Evolutionary conservation across 352 stramenopile genomes (phyloP).

Genomic region (Phytophthora idaei): DNA sequence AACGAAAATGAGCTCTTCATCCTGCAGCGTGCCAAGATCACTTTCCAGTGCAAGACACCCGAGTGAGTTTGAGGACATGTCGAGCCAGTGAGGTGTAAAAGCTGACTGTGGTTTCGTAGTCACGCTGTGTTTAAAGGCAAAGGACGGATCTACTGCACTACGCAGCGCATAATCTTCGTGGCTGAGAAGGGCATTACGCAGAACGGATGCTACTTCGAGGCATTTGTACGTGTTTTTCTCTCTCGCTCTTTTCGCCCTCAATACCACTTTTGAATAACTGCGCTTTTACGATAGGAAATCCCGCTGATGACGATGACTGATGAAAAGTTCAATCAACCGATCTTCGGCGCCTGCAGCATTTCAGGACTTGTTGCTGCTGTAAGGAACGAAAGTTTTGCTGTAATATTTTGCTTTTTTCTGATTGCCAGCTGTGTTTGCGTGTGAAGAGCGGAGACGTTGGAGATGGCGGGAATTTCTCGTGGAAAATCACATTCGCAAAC

Average conservation of each 20-base stretch:
- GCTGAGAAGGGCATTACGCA: conserved; percentile 72
- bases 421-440: neutral
- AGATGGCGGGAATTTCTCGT: conserved; percentile 47
- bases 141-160: conserved; percentile 86
- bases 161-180: conserved; percentile 85
- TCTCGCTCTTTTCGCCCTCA: neutral
- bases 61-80: conserved; percentile 42
- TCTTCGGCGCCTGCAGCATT: conserved; percentile 90
- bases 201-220: conserved; percentile 70
- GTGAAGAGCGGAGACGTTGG: conserved; percentile 37
- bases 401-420: neutral
- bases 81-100: neutral
- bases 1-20: conserved; percentile 87
- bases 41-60: conserved; percentile 67
- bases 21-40: conserved; percentile 79
- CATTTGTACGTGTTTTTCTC: conserved; percentile 54
- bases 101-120: conserved; percentile 5
- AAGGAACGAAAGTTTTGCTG: conserved; percentile 3
- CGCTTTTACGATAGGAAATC: conserved; percentile 56
- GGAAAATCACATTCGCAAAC: conserved; percentile 88
- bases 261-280: neutral
- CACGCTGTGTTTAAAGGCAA: conserved; percentile 71
- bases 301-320: conserved; percentile 78
- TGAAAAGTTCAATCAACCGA: conserved; percentile 92
- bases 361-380: conserved; percentile 71